phyloP scores from a whole-genome alignment of 495 filamentous ascomycete genomes.

The Aspergillus incahuasiensis region DNA sequence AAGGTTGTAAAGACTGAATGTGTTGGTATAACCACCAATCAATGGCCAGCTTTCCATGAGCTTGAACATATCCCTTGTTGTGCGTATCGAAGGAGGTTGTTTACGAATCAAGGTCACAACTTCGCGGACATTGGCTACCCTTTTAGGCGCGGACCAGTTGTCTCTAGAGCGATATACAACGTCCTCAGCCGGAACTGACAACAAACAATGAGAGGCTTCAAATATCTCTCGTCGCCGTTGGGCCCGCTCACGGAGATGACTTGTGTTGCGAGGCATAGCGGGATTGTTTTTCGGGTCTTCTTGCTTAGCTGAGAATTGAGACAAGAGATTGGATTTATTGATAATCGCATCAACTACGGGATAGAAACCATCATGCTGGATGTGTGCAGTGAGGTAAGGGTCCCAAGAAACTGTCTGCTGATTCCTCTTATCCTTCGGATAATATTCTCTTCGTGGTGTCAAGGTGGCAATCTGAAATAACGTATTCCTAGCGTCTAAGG shows the following conservation, averaged over 20 bases:
- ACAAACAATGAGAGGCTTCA: conserved; percentile 23
- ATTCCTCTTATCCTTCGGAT: conserved; percentile 45
- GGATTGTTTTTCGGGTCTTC: neutral
- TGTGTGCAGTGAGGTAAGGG: conserved; percentile 34
- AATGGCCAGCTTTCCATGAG: conserved; percentile 30
- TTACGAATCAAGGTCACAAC: conserved; percentile 23
- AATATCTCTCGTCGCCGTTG: conserved; percentile 34
- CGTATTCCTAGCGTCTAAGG: conserved; percentile 27
- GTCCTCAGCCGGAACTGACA: neutral
- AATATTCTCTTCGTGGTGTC: conserved; percentile 52
- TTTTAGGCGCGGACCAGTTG: neutral
- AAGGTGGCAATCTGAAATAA: conserved; percentile 42
- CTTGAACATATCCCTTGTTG: conserved; percentile 21
- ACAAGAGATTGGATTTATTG: conserved; percentile 30
- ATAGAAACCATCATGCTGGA: conserved; percentile 52
- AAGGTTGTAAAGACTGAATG: conserved; percentile 26
- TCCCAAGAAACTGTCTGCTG: conserved; percentile 50
- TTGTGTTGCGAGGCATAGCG: neutral
- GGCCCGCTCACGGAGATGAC: conserved; percentile 33
- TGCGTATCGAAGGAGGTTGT: conserved; percentile 21
- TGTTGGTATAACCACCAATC: conserved; percentile 36
- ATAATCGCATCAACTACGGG: conserved; percentile 38
- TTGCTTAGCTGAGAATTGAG: conserved; percentile 22
- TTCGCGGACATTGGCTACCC: conserved; percentile 23
- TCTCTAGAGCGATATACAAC: conserved; percentile 14